Conservation (phyloP, 2,329 filamentous ascomycete species). For the Rutstroemia sp. region DNA sequence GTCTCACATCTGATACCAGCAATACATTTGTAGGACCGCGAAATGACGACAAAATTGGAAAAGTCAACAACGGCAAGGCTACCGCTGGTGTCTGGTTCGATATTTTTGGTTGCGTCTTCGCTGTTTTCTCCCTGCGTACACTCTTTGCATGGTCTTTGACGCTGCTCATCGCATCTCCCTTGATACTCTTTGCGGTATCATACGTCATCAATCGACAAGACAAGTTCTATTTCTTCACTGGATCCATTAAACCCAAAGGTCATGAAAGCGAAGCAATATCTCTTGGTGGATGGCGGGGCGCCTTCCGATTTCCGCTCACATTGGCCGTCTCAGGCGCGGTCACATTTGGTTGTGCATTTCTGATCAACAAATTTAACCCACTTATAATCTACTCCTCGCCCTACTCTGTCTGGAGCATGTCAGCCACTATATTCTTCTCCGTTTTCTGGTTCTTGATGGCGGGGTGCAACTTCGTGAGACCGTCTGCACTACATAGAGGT, state of each 20-base stretch:
- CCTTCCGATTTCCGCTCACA: slow-evolving; percentile 77
- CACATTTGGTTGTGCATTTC: slow-evolving; percentile 64
- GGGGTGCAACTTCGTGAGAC: slow-evolving; percentile 70
- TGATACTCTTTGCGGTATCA: slow-evolving; percentile 63
- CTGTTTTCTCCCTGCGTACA: slow-evolving; percentile 70
- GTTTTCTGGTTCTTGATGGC: slow-evolving; percentile 76
- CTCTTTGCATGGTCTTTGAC: slow-evolving; percentile 85
- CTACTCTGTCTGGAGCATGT: slow-evolving; percentile 85
- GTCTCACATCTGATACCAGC: slow-evolving; percentile 61
- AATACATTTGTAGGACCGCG: slow-evolving; percentile 56
- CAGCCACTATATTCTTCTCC: slow-evolving; percentile 72
- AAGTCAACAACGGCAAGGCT: slow-evolving; percentile 58
- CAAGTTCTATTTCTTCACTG: slow-evolving; percentile 84
- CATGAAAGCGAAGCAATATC: slow-evolving; percentile 54
- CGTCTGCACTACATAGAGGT: slow-evolving; percentile 76
- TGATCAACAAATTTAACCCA: slow-evolving; percentile 79
- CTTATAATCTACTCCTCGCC: slow-evolving; percentile 84
- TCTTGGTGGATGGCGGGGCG: slow-evolving; percentile 71
- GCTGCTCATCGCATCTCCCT: slow-evolving; percentile 69
- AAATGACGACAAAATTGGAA: slow-evolving; percentile 47
- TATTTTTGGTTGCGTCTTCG: slow-evolving; percentile 72
- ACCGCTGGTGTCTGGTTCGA: slow-evolving; percentile 87
- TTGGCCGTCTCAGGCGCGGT: slow-evolving; percentile 59
- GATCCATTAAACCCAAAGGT: slow-evolving; percentile 47
- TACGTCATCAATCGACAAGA: slow-evolving; percentile 62